phyloP scores from a whole-genome alignment of 768 basidiomycete genomes.

The Hericium rajendrae region DNA sequence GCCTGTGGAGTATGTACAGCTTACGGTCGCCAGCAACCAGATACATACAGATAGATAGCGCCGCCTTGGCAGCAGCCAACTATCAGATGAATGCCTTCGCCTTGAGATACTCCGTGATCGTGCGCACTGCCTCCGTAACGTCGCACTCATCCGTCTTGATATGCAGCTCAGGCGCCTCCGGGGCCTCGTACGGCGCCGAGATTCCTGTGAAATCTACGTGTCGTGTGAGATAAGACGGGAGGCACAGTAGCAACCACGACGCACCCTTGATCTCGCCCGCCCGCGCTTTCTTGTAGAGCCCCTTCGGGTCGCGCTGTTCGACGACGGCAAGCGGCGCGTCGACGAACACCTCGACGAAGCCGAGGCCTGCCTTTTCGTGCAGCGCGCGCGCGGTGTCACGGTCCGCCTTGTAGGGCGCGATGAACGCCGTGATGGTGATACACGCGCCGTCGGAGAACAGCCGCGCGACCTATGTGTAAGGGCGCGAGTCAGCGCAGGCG shows the following conservation, averaged over 20 bases:
- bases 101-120: conserved; percentile 72
- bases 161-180: conserved; percentile 79
- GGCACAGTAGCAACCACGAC: conserved; percentile 6
- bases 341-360: conserved; percentile 90
- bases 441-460: conserved; percentile 85
- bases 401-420: conserved; percentile 93
- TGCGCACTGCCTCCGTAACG: conserved; percentile 67
- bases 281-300: conserved; percentile 93
- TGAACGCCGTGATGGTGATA: conserved; percentile 90
- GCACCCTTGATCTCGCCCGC: conserved; percentile 92
- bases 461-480: conserved; percentile 66
- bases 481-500: neutral
- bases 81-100: conserved; percentile 36
- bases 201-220: conserved; percentile 93
- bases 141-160: conserved; percentile 78
- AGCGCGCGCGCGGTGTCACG: conserved; percentile 73
- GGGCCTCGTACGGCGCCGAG: conserved; percentile 93
- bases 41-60: too few species aligned
- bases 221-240: neutral
- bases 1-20: too few species aligned
- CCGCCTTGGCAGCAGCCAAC: too few species aligned
- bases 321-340: conserved; percentile 86
- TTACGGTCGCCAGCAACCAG: too few species aligned
- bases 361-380: conserved; percentile 61
- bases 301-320: conserved; percentile 93